phyloP scores from a whole-genome alignment of 2,329 filamentous ascomycete genomes.

The Ascochyta pisi region DNA sequence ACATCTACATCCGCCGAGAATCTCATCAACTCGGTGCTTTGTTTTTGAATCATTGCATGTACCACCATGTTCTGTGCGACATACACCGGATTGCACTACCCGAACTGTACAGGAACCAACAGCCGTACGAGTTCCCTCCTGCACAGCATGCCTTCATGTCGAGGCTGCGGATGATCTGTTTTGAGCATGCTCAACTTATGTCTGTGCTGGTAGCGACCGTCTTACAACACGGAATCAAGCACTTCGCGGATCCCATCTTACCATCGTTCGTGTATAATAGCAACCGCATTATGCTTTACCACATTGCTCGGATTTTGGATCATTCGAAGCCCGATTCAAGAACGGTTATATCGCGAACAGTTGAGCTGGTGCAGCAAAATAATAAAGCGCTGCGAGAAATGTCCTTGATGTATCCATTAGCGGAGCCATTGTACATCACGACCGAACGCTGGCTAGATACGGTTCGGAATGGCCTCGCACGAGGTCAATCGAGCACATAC shows the following conservation, averaged over 20 bases:
- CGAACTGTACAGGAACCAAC: conserved; percentile 41
- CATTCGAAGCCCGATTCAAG: conserved; percentile 34
- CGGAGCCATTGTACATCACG: conserved; percentile 39
- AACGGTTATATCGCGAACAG: conserved; percentile 34
- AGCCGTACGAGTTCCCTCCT: conserved; percentile 38
- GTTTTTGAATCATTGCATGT: conserved; percentile 45
- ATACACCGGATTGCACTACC: conserved; percentile 42
- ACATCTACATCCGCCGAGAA: conserved; percentile 45
- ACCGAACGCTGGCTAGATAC: conserved; percentile 44
- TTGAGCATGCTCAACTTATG: conserved; percentile 42
- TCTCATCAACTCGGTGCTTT: conserved; percentile 43
- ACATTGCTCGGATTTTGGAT: conserved; percentile 40
- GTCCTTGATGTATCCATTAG: conserved; percentile 42
- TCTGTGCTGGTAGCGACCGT: conserved; percentile 37
- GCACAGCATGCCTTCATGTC: conserved; percentile 35
- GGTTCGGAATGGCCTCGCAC: conserved; percentile 37
- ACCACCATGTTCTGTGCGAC: conserved; percentile 43
- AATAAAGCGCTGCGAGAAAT: conserved; percentile 41
- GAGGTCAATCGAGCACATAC: conserved; percentile 36
- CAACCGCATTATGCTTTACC: conserved; percentile 44
- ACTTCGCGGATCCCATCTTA: conserved; percentile 44
- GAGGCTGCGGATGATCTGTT: conserved; percentile 37
- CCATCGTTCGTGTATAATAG: conserved; percentile 45
- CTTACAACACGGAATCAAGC: conserved; percentile 40
- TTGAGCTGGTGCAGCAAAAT: conserved; percentile 42